Evolutionary conservation across 306 rosid genomes (phyloP).

Genomic region (Ammopiptanthus mongolicus): DNA sequence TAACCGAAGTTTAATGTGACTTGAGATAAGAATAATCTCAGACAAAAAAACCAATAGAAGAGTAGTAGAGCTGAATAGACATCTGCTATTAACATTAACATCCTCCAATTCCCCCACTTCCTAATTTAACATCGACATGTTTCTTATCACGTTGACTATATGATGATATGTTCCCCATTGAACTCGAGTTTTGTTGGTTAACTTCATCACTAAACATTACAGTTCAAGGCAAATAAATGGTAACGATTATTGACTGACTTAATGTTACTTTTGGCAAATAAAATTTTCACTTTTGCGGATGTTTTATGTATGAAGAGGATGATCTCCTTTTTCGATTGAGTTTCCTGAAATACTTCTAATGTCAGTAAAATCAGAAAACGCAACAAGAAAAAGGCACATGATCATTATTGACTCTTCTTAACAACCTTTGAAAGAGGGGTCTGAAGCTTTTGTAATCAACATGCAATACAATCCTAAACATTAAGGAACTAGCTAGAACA

Average conservation of each 20-base stretch:
- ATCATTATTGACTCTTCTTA: not conserved
- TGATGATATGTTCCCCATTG: not conserved
- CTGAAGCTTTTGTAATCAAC: constrained; percentile 16
- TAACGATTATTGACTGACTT: not conserved
- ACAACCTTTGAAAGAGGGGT: not conserved
- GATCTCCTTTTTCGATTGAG: not conserved
- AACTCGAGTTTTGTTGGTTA: not conserved
- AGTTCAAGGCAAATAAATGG: not conserved
- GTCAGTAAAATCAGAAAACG: not conserved
- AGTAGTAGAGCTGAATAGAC: not conserved
- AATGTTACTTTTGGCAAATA: not conserved
- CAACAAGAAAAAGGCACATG: not conserved
- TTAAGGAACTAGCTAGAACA: not conserved
- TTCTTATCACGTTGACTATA: not conserved
- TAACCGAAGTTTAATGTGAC: too few relatives aligned
- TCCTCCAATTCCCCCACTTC: not conserved
- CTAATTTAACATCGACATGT: not conserved
- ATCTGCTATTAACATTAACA: not conserved
- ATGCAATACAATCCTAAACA: constrained; percentile 5
- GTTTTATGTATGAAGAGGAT: not conserved
- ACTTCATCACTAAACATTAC: not conserved
- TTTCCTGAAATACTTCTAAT: not conserved
- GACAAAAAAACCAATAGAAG: not conserved
- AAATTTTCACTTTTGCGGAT: not conserved
- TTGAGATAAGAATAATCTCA: too few relatives aligned